Percentiles rank a stretch among this genome's conserved stretches.
phyloP scores from a whole-genome alignment of 805 yeast species.

The Zygosaccharomyces lentus region DNA sequence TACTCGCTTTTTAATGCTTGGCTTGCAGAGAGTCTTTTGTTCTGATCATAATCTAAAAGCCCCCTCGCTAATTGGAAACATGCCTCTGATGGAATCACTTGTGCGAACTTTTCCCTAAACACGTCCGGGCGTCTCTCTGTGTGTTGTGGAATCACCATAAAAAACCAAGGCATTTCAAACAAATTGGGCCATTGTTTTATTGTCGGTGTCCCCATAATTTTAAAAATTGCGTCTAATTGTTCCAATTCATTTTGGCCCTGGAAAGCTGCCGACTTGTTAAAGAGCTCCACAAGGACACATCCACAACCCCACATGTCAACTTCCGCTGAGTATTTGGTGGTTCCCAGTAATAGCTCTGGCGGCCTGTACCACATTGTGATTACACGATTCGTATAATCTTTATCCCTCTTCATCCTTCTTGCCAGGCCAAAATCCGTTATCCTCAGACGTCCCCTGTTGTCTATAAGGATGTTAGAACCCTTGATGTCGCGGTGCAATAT shows the following conservation, averaged over 20 bases:
- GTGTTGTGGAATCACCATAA: slow-evolving; percentile 62
- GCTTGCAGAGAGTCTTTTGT: slow-evolving; percentile 57
- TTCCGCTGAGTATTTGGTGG: slow-evolving; percentile 84
- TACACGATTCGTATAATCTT: slow-evolving; percentile 87
- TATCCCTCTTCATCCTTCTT: slow-evolving; percentile 59
- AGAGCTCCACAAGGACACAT: slow-evolving; percentile 79
- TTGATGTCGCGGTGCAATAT: slow-evolving; percentile 79
- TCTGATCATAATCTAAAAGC: slow-evolving; percentile 67
- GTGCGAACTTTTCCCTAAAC: slow-evolving; percentile 43
- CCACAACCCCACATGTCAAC: slow-evolving; percentile 98
- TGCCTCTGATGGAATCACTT: slow-evolving; percentile 42
- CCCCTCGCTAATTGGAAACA: slow-evolving; percentile 62
- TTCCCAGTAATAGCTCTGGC: slow-evolving; percentile 86
- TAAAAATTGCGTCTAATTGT: slow-evolving; percentile 72
- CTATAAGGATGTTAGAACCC: slow-evolving; percentile 70
- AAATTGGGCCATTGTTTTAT: slow-evolving; percentile 70
- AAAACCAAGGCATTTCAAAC: slow-evolving; percentile 88
- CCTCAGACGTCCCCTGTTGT: slow-evolving; percentile 57
- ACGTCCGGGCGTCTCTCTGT: slow-evolving; percentile 24
- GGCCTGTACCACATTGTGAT: slow-evolving; percentile 98
- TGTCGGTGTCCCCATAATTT: slow-evolving; percentile 84
- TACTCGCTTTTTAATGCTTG: slow-evolving; percentile 68
- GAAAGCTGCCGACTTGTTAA: slow-evolving; percentile 69
- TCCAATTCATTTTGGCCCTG: slow-evolving; percentile 87
- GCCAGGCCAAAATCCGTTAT: slow-evolving; percentile 85